Evolutionary conservation across 2,329 filamentous ascomycete species (phyloP).

Genomic region (Sphaceloma murrayae): DNA sequence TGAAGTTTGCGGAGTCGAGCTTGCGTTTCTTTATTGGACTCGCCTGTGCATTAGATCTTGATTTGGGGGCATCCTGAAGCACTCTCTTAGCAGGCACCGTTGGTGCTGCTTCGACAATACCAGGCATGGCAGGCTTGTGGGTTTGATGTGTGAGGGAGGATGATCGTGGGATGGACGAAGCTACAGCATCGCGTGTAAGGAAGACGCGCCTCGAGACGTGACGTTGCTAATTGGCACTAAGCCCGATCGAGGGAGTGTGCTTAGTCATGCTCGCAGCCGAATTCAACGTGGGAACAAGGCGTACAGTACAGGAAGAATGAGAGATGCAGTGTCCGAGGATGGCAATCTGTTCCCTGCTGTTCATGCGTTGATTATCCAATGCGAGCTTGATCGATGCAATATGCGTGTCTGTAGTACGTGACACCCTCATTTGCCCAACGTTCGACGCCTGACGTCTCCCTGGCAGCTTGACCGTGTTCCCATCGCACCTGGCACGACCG

Average conservation of each 20-base stretch:
- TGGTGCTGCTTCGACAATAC: constrained; percentile 25
- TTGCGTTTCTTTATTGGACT: constrained; percentile 71
- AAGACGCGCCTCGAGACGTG: constrained; percentile 4
- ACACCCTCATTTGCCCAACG: too few species aligned
- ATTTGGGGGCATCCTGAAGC: constrained; percentile 38
- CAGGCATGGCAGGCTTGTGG: constrained; percentile 25
- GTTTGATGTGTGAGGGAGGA: background rate
- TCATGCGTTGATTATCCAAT: too few species aligned
- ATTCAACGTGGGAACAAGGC: too few species aligned
- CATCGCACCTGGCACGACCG: too few species aligned
- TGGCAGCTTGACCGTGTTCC: too few species aligned
- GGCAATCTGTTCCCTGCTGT: too few species aligned
- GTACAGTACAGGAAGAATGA: too few species aligned
- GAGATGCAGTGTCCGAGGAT: too few species aligned
- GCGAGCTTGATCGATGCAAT: too few species aligned
- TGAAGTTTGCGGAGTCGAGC: constrained; percentile 56
- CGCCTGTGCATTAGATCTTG: constrained; percentile 37
- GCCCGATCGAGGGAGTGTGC: background rate
- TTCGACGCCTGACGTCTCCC: too few species aligned
- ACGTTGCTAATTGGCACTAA: constrained; percentile 11
- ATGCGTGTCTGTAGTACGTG: too few species aligned
- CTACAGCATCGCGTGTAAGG: constrained; percentile 7
- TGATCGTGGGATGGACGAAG: constrained; percentile 11
- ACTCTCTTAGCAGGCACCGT: constrained; percentile 37
- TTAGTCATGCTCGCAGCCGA: too few species aligned